These are phyloP conservation scores for Rhododendron williamsianum DNA, from an alignment of 148 eudicot genomes.

Conservation along the genomic window DNA sequence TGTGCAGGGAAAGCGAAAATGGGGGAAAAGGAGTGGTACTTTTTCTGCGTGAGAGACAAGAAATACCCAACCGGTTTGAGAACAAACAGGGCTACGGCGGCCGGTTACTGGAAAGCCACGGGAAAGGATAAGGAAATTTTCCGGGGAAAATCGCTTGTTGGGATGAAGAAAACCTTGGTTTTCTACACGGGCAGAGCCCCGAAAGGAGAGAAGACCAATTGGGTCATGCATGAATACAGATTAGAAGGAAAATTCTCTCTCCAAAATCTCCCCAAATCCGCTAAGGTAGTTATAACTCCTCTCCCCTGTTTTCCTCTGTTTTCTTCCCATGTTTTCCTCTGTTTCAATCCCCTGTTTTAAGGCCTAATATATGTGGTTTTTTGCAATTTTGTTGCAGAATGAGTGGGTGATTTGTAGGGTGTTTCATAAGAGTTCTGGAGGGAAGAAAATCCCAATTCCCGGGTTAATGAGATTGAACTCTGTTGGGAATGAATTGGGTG, in stretches of 20 bases:
- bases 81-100: constrained; percentile 77
- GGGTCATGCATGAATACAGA: constrained; percentile 95
- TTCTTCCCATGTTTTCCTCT: background rate
- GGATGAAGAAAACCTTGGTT: constrained; percentile 93
- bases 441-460: constrained; percentile 34
- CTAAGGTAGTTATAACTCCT: constrained; percentile 33
- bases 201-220: constrained; percentile 69
- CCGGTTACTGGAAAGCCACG: constrained; percentile 93
- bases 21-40: constrained; percentile 91
- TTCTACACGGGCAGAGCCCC: constrained; percentile 88
- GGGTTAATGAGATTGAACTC: constrained; percentile 29
- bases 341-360: constrained; percentile 8
- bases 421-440: constrained; percentile 34
- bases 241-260: constrained; percentile 54
- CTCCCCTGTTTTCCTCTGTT: constrained; percentile 3
- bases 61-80: constrained; percentile 82
- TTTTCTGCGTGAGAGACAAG: constrained; percentile 71
- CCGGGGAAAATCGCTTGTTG: constrained; percentile 43
- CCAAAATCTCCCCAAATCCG: constrained; percentile 28
- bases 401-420: constrained; percentile 54
- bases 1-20: constrained; percentile 57
- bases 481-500: constrained; percentile 13
- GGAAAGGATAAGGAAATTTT: constrained; percentile 87
- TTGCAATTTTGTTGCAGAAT: constrained; percentile 23
- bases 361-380: background rate